phyloP scores from a whole-genome alignment of 2,329 filamentous ascomycete genomes.

The Sporothrix variecibatus region DNA sequence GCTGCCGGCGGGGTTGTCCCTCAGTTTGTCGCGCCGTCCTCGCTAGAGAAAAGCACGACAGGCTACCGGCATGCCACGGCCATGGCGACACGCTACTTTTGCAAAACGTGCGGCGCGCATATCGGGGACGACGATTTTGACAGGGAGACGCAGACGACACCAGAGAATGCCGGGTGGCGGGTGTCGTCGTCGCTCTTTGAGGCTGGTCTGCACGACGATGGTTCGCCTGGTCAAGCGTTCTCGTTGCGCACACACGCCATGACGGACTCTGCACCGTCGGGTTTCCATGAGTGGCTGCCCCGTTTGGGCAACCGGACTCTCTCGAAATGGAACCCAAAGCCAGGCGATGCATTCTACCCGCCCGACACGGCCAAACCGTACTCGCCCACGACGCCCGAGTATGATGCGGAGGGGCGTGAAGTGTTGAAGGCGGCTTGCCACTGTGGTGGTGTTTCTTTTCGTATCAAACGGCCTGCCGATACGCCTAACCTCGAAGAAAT shows the following conservation, averaged over 20 bases:
- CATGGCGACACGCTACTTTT: conserved; percentile 7
- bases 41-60: neutral
- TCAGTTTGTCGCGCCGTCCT: conserved; percentile 5
- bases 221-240: neutral
- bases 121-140: conserved; percentile 18
- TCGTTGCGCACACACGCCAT: neutral
- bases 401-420: neutral
- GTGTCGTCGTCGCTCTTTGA: conserved; percentile 7
- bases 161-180: neutral
- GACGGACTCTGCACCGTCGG: neutral
- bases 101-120: conserved; percentile 15
- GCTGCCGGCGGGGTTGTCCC: neutral
- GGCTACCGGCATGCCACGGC: conserved; percentile 6
- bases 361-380: neutral
- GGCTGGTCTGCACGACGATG: neutral
- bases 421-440: neutral
- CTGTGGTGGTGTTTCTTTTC: neutral
- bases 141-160: neutral
- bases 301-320: neutral
- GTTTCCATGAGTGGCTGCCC: conserved; percentile 7
- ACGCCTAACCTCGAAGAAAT: neutral
- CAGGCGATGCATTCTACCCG: conserved; percentile 1
- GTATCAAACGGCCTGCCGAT: neutral
- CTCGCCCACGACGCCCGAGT: neutral
- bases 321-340: neutral